Percentiles rank a stretch among this genome's conserved stretches.
Evolutionary conservation across 441 rosid species (phyloP).

Genomic region (Arabidopsis hybrid): DNA sequence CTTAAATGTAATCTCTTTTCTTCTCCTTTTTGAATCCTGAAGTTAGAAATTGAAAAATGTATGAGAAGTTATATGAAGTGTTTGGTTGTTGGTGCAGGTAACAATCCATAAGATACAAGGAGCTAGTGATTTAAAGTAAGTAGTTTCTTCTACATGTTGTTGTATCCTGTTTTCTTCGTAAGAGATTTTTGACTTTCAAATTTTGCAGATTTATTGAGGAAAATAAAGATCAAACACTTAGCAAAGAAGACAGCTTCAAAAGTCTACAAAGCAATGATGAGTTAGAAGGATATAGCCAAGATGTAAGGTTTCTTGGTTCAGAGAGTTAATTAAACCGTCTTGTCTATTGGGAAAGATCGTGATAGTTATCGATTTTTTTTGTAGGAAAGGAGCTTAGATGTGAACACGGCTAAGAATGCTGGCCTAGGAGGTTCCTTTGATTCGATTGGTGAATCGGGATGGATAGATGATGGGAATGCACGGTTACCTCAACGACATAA

Average conservation of each 20-base stretch:
- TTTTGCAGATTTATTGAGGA: slow-evolving; percentile 66
- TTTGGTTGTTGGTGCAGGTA: slow-evolving; percentile 60
- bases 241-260: slow-evolving; percentile 58
- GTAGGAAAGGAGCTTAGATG: slow-evolving; percentile 54
- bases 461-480: slow-evolving; percentile 46
- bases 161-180: neutral
- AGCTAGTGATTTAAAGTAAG: slow-evolving; percentile 64
- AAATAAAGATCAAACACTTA: slow-evolving; percentile 51
- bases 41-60: neutral
- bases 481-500: slow-evolving; percentile 54
- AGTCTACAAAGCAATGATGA: slow-evolving; percentile 53
- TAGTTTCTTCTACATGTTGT: slow-evolving; percentile 8
- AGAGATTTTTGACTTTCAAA: slow-evolving; percentile 28
- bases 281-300: slow-evolving; percentile 49
- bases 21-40: slow-evolving; percentile 12
- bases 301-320: slow-evolving; percentile 64
- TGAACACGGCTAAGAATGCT: slow-evolving; percentile 39
- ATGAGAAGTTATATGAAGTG: neutral
- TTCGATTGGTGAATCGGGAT: slow-evolving; percentile 45
- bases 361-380: slow-evolving; percentile 18
- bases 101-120: slow-evolving; percentile 78
- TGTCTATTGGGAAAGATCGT: slow-evolving; percentile 1
- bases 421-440: slow-evolving; percentile 47
- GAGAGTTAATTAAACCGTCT: slow-evolving; percentile 19
- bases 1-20: slow-evolving; percentile 57